Base-by-base conservation (phyloP, 1,284 basidiomycete genomes). In the Marasmius tenuissimus region DNA sequence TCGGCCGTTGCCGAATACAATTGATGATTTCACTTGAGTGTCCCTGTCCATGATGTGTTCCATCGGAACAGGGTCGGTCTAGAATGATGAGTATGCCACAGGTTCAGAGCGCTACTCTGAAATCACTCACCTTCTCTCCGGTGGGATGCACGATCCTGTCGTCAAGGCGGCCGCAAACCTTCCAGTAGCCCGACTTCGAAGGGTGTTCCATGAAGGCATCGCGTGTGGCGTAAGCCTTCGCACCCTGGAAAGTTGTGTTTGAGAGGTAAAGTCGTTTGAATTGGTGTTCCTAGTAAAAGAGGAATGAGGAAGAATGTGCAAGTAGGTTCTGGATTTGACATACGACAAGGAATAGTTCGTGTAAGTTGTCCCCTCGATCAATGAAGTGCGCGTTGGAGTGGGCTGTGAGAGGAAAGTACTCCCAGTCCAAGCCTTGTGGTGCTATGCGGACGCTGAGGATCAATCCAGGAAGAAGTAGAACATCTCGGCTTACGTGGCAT, bases 191-290 rank as follows among this genome's bases (percentile, higher is more conserved):
- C 9, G 69, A 61, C 34, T 73, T 71, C 0, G 73, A 74, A 4
- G 78, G 77, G 62, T 80, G 79, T 9, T 70, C 71, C 0, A 67
- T 39, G 8, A 79, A 58, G 1, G 78, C 61, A 64, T 79, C 78
- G 18, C 67, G 73, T 9, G 76, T 67, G 16, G 42, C 58, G 38
- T 64, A 66, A 3, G 62, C 65, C 12, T 27, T 34, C 10, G 34
- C 37, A 38, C 51, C 58, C 22, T 54, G 51, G 35, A 39, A 16
- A 9, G 27, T 50, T 33, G 49, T 42, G 27, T 60, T 54, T 12
- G 27, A 27, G 14, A 54, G 33, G 27, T 16, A 34, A 14, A 50
- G 51, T 33, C 49, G 16, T 35, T 34, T 20, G 10, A 60, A 59
- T 9, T 55, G 34, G 18, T 65, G 60, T 12, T 64, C 53, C 52